Evolutionary conservation across 164 flowering plant species (phyloP).

Genomic region (Berberis thunbergii): DNA sequence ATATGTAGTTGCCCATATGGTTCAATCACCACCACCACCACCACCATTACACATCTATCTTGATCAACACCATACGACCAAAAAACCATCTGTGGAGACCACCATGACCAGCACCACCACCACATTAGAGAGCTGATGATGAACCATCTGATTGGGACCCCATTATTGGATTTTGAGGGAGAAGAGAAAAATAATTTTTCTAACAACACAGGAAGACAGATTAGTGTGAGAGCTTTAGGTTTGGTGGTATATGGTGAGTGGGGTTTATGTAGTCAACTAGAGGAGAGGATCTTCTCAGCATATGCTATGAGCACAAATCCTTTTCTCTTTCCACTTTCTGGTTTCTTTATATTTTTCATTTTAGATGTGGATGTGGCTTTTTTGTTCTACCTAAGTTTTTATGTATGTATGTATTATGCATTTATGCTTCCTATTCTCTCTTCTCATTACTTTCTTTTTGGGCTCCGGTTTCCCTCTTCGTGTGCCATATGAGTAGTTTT

Average conservation of each 20-base stretch:
- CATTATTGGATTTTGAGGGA: background rate
- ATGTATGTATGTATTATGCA: no score
- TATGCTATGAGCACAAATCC: conserved; percentile 13
- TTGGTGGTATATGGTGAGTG: background rate
- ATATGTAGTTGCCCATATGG: conserved; percentile 14
- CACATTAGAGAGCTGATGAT: background rate
- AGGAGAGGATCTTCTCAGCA: conserved; percentile 15
- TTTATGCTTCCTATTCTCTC: no score
- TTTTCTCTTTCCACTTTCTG: background rate
- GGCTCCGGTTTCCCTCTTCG: no score
- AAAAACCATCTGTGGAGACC: background rate
- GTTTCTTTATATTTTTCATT: background rate
- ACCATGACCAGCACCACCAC: background rate
- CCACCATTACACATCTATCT: background rate
- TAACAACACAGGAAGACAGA: background rate
- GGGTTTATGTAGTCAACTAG: conserved; percentile 5
- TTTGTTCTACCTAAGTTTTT: conserved; percentile 4
- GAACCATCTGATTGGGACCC: background rate
- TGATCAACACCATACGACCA: no score
- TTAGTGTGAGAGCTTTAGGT: background rate
- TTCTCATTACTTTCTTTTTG: no score
- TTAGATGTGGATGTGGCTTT: background rate
- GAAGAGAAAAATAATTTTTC: background rate
- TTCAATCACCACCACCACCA: conserved; percentile 2
- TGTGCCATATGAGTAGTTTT: no score